Evolutionary conservation across 1,284 basidiomycete species (phyloP), one percentile per base, ranked within the genome.

Genomic region (Tylopilus orsonianus): DNA sequence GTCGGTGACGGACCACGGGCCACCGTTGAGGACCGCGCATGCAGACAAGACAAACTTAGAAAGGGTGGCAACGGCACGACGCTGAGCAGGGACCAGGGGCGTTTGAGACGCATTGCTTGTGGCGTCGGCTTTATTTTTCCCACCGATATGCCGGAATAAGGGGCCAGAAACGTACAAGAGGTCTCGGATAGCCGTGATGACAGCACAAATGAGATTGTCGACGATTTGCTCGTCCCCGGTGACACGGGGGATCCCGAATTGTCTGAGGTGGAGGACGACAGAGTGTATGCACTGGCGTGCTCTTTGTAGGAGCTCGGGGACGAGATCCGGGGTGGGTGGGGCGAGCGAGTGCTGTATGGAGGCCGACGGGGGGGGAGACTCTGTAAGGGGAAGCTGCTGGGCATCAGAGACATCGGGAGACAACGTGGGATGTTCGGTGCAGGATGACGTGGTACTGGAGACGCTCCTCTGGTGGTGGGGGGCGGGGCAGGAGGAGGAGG

Each of bases 11-110:
- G 29, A 54, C 66, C 67, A 67, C 1, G 65, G 62, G 1, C 53
- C 63, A 41, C 65, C 60, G 14, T 65, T 65, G n/a, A 65, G 49
- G 36, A 61, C 56, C 8, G 69, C 68, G 5, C 61, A 58, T 2
- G 64, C 69, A 2, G 66, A 68, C 12, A 69, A 45, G 18, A 70
- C 58, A 30, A 68, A 68, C 47, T 70, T 68, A 34, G 66, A 68
- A 20, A 70, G 61, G 2, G 68, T 68, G 3, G 69, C 66, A 37
- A 70, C 60, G 19, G 59, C 58, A 20, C 68, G 67, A 37, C 66
- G 65, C 40, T 68, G 67, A 12, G 67, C 69, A 30, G 68, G 61
- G 29, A 69, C 44, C 22, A 70, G 46, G n/a, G 67, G 57, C 23
- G 64, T 68, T 23, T 68, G 66, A 26, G 68, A 67, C 2, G 61